Base-by-base conservation (phyloP, 345 rosid genomes). In the Aquilaria malaccensis region DNA sequence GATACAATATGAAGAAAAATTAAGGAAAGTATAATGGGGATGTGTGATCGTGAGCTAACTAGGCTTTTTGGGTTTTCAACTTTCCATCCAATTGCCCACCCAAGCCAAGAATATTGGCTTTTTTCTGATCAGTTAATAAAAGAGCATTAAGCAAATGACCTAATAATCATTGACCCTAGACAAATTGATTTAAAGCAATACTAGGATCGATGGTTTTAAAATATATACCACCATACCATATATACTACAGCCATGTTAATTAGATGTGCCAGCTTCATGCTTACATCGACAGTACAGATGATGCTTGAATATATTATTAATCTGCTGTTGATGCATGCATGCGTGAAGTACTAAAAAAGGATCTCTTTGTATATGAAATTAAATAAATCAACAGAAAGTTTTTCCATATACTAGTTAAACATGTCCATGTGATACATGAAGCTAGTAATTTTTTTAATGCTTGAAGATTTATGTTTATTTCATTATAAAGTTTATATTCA, bases 61-160 rank as follows among this genome's bases (percentile, higher is more conserved):
- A 22, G 22, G 22, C 22, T 22, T 22, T 48, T 47, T 65, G 32
- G 53, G 56, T 53, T 67, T 67, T 68, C 58, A 60, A 56, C 75
- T 70, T 72, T 65, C 56, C 33, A 55, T 43, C 59, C 49, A 37
- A 45, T 62, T 22, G 22, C 22, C 22, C 22, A 22, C 22, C 61
- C 65, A 59, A 64, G 15, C 72, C 81, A 65, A 13, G 60, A 72
- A 70, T 65, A 62, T 68, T 65, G 82, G 85, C 82, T 77, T 75
- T 80, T 68, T 52, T 29, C 56, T 4, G 45, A 64, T 51, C 22
- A 22, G 22, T 22, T 22, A 22, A 58, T 55, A 46, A 62, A 76
- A 48, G 13, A 43, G 45, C 30, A 63, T 52, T 11, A 45, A 67
- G 41, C 33, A 32, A 58, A 58, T 68, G 70, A 61, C 56, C 56